These are phyloP conservation scores for Clathrospora elynae DNA, from an alignment of 2,329 filamentous ascomycete species.

Conservation along the genomic window DNA sequence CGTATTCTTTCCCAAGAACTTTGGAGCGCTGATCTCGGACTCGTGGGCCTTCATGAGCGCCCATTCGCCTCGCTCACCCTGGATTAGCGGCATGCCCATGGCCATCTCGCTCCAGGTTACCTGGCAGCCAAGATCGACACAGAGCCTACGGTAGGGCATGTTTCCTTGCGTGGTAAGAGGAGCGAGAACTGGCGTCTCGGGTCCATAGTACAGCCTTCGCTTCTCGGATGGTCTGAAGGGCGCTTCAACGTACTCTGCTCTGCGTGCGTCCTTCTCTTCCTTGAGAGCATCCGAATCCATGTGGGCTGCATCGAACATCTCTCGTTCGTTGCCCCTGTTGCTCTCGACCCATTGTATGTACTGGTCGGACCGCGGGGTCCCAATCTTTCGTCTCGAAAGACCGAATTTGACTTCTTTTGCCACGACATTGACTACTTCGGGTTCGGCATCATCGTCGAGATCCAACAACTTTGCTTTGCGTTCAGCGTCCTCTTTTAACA, in stretches of 20 bases:
- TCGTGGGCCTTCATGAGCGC: slow-evolving; percentile 91
- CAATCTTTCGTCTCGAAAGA: slow-evolving; percentile 72
- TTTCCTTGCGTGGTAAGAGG: slow-evolving; percentile 97
- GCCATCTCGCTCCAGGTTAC: slow-evolving; percentile 99
- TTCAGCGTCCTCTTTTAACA: slow-evolving; percentile 66
- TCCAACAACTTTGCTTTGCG: slow-evolving; percentile 56
- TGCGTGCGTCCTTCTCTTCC: slow-evolving; percentile 64
- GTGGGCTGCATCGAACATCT: slow-evolving; percentile 43
- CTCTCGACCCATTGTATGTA: slow-evolving; percentile 80
- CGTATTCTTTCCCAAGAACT: slow-evolving; percentile 61
- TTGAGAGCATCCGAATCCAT: slow-evolving; percentile 38
- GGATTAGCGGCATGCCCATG: slow-evolving; percentile 84
- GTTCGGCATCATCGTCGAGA: slow-evolving; percentile 45
- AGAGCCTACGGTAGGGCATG: slow-evolving; percentile 88
- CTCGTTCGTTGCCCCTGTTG: slow-evolving; percentile 54
- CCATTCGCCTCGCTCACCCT: slow-evolving; percentile 92
- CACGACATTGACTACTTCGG: slow-evolving; percentile 78
- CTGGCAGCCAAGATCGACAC: slow-evolving; percentile 85
- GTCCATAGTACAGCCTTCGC: slow-evolving; percentile 87
- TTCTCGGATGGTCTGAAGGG: slow-evolving; percentile 93
- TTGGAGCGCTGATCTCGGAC: slow-evolving; percentile 75
- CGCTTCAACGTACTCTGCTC: slow-evolving; percentile 81
- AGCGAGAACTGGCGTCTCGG: slow-evolving; percentile 90
- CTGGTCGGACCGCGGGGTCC: slow-evolving; percentile 73
- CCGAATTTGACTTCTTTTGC: slow-evolving; percentile 71